Evolutionary conservation across 2,329 filamentous ascomycete genomes (phyloP), one percentile per base, ranked within the genome.

Genomic region (Beauveria caledonica): DNA sequence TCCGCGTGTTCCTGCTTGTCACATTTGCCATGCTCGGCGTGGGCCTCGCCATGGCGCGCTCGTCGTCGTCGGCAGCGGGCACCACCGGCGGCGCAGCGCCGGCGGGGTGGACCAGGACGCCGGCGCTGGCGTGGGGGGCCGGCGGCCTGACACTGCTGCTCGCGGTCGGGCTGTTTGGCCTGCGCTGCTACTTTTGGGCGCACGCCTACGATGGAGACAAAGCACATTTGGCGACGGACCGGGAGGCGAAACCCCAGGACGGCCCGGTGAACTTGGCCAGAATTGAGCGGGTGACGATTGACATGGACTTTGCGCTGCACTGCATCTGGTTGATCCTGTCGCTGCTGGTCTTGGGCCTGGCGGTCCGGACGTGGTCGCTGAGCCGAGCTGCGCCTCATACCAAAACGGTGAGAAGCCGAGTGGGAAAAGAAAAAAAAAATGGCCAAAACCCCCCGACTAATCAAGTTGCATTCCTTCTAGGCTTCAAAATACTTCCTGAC

Each of bases 181-280:
- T 54, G 29, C 42, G 42, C 29, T 60, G 58, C 58, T 60, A 60
- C 42, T 60, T 39, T 10, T 60, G 58, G 58, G 42, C 58, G 33
- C 58, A 60, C 50, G 6, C 13, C 27, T 60, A 19, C 25, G 50
- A 60, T 21, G 39, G 5, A 15, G 25, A 15, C 11, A 5, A 15
- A 40, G 15, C 17, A 39, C 3, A 7, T 27, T 51, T 19, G 3
- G 5, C 40, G 25, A 17, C 23, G 19, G 44, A 11, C 3, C 54
- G 44, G 15, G 17, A 6, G 21, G 11, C 33, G 13, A 36, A 6
- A 36, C 10, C 33, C 33, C 33, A 6, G 33, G 25, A 42, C 5
- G 33, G 23, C 17, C 17, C 3, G 15, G 15, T n/a, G 19, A 17
- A 49, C 17, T 5, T 60, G 39, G 9, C 8, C 3, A 29, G 6